Conservation (phyloP, 192 early-diverging fungal genomes). For the Coemansia guatemalensis region DNA sequence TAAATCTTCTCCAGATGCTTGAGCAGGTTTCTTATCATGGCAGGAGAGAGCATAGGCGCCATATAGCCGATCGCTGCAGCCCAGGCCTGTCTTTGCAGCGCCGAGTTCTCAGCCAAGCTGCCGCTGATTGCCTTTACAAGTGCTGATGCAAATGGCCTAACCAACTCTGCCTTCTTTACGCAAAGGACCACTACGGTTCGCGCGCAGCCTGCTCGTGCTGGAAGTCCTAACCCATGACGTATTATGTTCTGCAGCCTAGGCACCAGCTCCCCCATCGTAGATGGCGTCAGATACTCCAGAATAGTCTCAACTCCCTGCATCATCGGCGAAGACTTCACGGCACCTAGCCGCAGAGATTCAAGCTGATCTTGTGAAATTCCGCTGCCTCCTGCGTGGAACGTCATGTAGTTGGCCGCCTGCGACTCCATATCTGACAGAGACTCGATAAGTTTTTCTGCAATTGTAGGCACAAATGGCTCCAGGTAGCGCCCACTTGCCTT, state of each 20-base stretch:
- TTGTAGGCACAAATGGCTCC: conserved; percentile 67
- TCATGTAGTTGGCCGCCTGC: conserved; percentile 75
- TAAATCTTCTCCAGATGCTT: conserved; percentile 68
- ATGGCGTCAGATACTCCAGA: conserved; percentile 73
- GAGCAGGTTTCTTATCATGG: conserved; percentile 63
- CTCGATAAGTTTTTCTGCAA: conserved; percentile 81
- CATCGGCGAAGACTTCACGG: conserved; percentile 88
- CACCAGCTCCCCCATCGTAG: conserved; percentile 63
- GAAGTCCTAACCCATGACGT: conserved; percentile 82
- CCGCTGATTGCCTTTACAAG: conserved; percentile 77
- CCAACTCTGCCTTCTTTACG: conserved; percentile 63
- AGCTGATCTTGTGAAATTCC: conserved; percentile 85
- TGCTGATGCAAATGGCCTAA: conserved; percentile 68
- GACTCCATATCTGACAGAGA: conserved; percentile 76
- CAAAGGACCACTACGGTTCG: conserved; percentile 79
- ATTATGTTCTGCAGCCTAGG: conserved; percentile 71
- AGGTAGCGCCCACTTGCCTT: conserved; percentile 74
- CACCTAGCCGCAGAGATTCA: conserved; percentile 75
- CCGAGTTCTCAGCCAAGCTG: conserved; percentile 74
- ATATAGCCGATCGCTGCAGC: conserved; percentile 85
- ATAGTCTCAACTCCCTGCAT: conserved; percentile 87
- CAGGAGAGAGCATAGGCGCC: conserved; percentile 58
- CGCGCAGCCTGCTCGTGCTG: conserved; percentile 90
- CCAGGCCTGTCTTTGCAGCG: conserved; percentile 81
- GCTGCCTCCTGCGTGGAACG: conserved; percentile 85